These are phyloP conservation scores for Claviceps sp. DNA, from an alignment of 2,329 filamentous ascomycete genomes.

Conservation along the genomic window DNA sequence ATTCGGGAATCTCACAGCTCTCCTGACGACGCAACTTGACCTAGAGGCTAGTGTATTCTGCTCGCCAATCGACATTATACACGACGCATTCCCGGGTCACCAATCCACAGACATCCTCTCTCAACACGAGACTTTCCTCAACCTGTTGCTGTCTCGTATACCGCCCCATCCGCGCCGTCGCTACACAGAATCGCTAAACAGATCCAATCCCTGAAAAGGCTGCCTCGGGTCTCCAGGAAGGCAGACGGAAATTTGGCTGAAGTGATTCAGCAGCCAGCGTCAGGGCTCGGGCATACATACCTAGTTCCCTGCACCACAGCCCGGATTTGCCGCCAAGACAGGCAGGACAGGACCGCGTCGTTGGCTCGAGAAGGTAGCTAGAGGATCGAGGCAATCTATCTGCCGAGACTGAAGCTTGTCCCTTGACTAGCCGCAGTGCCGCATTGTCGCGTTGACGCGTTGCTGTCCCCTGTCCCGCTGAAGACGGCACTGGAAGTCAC, in stretches of 20 bases:
- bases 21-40: not conserved
- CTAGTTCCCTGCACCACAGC: not conserved
- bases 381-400: not conserved
- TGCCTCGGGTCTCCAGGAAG: not conserved
- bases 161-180: not conserved
- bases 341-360: not conserved
- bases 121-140: not conserved
- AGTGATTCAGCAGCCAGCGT: not conserved
- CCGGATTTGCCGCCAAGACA: not conserved
- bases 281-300: not conserved
- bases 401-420: not conserved
- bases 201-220: not conserved
- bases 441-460: not conserved
- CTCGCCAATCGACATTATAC: not conserved
- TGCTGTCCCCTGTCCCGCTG: not conserved
- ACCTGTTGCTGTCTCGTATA: not conserved
- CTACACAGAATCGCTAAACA: not conserved
- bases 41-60: too few relatives aligned
- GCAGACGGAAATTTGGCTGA: not conserved
- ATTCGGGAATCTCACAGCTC: not conserved
- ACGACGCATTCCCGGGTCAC: not conserved
- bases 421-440: not conserved
- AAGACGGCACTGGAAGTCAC: not conserved
- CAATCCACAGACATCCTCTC: not conserved
- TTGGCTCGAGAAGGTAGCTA: not conserved